Evolutionary conservation across 192 early-diverging fungal genomes (phyloP).

Genomic region (Entophlyctis luteolus): DNA sequence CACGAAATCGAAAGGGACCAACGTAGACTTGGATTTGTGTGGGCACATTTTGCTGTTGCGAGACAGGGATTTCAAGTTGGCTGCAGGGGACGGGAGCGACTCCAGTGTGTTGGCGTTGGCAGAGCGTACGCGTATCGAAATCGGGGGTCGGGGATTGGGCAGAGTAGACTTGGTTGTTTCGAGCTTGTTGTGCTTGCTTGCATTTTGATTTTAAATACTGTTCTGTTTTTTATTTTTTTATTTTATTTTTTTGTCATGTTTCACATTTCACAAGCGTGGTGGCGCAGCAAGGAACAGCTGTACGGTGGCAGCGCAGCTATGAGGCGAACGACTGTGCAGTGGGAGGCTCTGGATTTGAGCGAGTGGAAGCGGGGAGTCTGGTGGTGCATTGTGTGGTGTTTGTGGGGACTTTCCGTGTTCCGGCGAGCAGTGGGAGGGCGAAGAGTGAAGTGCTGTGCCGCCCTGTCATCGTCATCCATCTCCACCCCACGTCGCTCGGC

Average conservation of each 20-base stretch:
- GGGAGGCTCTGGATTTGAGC: too few species aligned
- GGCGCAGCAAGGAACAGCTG: background rate
- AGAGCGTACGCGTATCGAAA: background rate
- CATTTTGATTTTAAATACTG: background rate
- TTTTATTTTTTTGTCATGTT: background rate
- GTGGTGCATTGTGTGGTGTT: too few species aligned
- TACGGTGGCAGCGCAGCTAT: background rate
- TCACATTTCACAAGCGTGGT: background rate
- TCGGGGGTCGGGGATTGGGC: slow-evolving; percentile 14
- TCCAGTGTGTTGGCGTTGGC: background rate
- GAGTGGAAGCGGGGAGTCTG: too few species aligned
- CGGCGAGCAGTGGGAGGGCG: too few species aligned
- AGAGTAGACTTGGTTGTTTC: background rate
- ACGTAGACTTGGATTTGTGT: slow-evolving; percentile 5
- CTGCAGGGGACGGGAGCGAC: background rate
- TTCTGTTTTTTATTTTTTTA: background rate
- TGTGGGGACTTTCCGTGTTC: too few species aligned
- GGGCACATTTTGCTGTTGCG: slow-evolving; percentile 1
- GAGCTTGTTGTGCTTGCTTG: background rate
- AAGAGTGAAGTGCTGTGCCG: too few species aligned
- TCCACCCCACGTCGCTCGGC: too few species aligned
- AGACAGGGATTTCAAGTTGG: background rate
- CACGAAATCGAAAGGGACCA: background rate
- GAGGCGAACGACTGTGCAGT: background rate
- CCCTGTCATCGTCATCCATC: too few species aligned